Evolutionary conservation across 768 basidiomycete species (phyloP).

Genomic region (Russula olivacea): DNA sequence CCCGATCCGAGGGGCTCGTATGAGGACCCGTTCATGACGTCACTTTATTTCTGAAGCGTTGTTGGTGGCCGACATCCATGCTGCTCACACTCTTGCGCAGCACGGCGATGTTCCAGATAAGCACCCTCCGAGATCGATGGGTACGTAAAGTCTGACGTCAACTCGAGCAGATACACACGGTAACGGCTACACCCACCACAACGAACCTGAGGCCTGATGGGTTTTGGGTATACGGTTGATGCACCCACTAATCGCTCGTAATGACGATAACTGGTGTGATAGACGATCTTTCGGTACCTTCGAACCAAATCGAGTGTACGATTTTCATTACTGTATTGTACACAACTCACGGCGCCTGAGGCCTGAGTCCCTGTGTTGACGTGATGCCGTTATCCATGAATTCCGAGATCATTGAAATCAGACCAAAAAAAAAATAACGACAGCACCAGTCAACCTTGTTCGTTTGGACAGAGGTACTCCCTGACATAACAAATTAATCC

Average conservation of each 20-base stretch:
- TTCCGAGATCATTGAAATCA: neutral
- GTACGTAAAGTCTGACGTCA: neutral
- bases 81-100: neutral
- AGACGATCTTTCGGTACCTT: too few species aligned
- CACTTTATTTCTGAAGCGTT: neutral
- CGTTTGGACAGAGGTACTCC: neutral
- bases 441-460: neutral
- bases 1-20: slow-evolving; percentile 1
- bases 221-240: neutral
- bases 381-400: neutral
- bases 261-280: neutral
- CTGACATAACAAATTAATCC: neutral
- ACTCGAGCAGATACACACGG: neutral
- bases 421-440: neutral
- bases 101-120: neutral
- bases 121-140: neutral
- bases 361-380: neutral
- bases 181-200: neutral
- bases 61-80: neutral
- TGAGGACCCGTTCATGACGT: slow-evolving; percentile 1
- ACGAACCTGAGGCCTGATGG: neutral
- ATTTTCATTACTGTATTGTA: neutral
- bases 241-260: neutral
- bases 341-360: neutral
- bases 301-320: neutral